Base-by-base conservation (phyloP, 495 filamentous ascomycete genomes). In the Aspergillus nanangensis region DNA sequence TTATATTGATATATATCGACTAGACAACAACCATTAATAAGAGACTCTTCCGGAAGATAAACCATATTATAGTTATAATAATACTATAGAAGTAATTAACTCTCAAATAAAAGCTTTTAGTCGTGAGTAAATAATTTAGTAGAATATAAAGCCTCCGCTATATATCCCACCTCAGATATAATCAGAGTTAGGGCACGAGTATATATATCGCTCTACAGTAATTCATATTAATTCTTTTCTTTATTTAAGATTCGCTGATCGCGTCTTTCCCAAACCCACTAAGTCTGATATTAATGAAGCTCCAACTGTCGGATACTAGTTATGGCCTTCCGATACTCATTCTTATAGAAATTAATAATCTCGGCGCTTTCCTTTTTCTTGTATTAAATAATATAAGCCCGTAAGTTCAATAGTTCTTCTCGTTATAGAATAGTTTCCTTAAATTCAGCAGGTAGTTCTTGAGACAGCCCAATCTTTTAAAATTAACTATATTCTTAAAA, bases 401-500 rank as follows among this genome's bases (percentile, higher is more conserved):
- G 35, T 25, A 56, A 48, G 18, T 39, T 41, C 20, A 41, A 35
- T 17, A 56, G 38, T 19, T 60, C 48, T 10, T 27, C 38, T 38
- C 37, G 15, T 27, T 44, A 3, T 37, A 55, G 33, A 47, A 57
- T 45, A 39, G 43, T 49, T 44, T 57, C 20, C 44, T 61, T 37
- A 13, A 51, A 31, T 33, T 61, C 31, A 29, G 48, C 48, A 41
- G 40, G 36, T 40, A 61, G 34, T 48, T 52, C 24, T 10, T 38
- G 7, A 33, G 48, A 48, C 4, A 60, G 32, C 13, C 48, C 44
- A 27, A 17, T 34, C 46, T 61, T 42, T 31, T 38, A 46, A 44
- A 50, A 57, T 43, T 55, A 23, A 4, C 41, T 42, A 24, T 52
- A 61, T n/a, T 43, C 49, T 51, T 56, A 23, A 40, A 55, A 57